Percentiles rank a stretch among this genome's conserved stretches.
Conservation (phyloP, 331 rosid genomes). For the Stylosanthes scabra region DNA sequence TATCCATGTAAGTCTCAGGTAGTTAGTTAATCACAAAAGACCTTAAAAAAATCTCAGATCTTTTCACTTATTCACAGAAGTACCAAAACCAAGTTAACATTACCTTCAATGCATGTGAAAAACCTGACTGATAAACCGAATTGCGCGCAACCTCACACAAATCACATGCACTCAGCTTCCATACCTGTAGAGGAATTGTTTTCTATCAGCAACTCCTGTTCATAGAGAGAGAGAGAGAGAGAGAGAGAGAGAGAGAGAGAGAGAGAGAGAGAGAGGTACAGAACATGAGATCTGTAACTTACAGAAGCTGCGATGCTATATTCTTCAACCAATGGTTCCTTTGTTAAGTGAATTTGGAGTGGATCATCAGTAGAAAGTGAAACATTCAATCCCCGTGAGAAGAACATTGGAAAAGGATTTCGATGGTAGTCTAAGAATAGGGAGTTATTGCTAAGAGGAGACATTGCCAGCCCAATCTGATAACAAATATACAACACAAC, state of each 20-base stretch:
- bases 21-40: too few relatives aligned
- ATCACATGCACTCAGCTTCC: constrained; percentile 98
- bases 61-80: neutral
- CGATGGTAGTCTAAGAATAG: constrained; percentile 97
- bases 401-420: constrained; percentile 89
- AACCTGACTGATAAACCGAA: constrained; percentile 98
- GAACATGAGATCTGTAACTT: constrained; percentile 46
- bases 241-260: constrained; percentile 17
- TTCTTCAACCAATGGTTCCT: constrained; percentile 98
- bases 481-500: constrained; percentile 20
- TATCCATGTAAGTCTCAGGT: too few relatives aligned
- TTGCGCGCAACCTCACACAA: constrained; percentile 98
- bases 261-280: constrained; percentile 30
- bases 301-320: constrained; percentile 99
- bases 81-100: neutral
- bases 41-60: neutral
- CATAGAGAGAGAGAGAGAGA: neutral
- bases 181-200: constrained; percentile 61
- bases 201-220: constrained; percentile 1
- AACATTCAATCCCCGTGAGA: constrained; percentile 92
- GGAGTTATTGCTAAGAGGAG: constrained; percentile 99
- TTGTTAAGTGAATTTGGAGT: constrained; percentile 97
- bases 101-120: constrained; percentile 97
- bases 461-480: constrained; percentile 98
- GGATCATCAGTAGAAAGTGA: constrained; percentile 99